Evolutionary conservation across 148 eudicot species (phyloP).

Genomic region (Pharnaceum exiguum): DNA sequence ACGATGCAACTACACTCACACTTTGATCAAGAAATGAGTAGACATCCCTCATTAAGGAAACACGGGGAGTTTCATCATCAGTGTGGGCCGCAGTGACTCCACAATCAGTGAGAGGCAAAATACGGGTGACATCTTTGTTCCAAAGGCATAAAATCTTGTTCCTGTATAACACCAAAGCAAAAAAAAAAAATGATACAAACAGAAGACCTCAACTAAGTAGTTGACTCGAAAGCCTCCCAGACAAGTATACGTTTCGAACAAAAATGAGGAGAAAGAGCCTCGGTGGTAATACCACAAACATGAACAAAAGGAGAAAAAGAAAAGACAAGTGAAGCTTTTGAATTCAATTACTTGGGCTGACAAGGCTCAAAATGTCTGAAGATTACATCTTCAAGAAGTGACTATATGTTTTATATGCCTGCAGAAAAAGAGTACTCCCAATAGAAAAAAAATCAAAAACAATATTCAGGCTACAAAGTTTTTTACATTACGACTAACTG

Average conservation of each 20-base stretch:
- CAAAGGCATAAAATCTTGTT: slow-evolving; percentile 83
- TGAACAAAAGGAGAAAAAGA: no score
- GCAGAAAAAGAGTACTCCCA: no score
- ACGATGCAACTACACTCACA: slow-evolving; percentile 44
- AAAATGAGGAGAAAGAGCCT: no score
- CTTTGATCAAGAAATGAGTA: slow-evolving; percentile 78
- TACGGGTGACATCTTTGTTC: slow-evolving; percentile 86
- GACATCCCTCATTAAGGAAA: slow-evolving; percentile 67
- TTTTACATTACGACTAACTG: background rate
- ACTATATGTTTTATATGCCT: no score
- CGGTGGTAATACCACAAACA: no score
- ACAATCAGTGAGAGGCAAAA: slow-evolving; percentile 83
- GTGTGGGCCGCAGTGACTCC: slow-evolving; percentile 53
- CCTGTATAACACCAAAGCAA: slow-evolving; percentile 46
- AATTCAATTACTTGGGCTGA: no score
- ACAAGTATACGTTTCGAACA: background rate
- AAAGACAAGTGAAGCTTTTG: no score
- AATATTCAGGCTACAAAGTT: no score
- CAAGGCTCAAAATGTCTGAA: no score
- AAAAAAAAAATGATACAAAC: slow-evolving; percentile 1
- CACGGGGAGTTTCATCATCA: slow-evolving; percentile 41
- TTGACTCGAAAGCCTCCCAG: background rate
- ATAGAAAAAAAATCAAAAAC: no score
- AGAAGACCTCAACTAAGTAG: background rate
- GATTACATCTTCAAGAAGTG: no score